Conservation (phyloP, 2,329 filamentous ascomycete genomes). For the Epichloe coenophiala region DNA sequence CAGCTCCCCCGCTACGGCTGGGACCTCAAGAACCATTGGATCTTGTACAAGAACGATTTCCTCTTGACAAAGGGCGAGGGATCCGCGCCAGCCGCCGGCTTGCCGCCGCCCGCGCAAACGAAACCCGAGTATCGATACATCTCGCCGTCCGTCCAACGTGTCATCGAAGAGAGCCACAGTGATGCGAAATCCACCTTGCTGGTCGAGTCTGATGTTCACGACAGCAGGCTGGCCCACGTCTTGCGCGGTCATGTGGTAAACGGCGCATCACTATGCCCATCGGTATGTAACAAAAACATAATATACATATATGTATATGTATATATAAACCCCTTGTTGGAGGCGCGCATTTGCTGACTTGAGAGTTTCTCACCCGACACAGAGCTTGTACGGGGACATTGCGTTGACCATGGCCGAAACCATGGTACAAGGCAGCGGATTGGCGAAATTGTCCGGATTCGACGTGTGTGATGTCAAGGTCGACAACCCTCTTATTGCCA, state of each 20-base stretch:
- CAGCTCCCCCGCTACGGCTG: conserved; percentile 55
- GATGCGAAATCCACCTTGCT: conserved; percentile 40
- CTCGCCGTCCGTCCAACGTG: neutral
- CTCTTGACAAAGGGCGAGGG: conserved; percentile 44
- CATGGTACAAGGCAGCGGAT: too few species aligned
- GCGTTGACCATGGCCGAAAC: too few species aligned
- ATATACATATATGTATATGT: too few species aligned
- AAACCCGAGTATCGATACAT: too few species aligned
- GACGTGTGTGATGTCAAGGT: conserved; percentile 43
- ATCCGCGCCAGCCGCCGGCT: neutral
- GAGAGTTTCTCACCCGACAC: too few species aligned
- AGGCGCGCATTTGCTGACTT: too few species aligned
- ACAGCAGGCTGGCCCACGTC: neutral
- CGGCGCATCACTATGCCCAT: neutral
- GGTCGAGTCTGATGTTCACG: conserved; percentile 27
- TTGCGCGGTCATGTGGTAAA: conserved; percentile 3
- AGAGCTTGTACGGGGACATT: too few species aligned
- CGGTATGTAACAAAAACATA: too few species aligned
- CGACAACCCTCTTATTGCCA: conserved; percentile 30
- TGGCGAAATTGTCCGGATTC: too few species aligned
- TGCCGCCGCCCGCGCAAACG: too few species aligned
- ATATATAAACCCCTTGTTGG: too few species aligned
- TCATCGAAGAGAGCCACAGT: conserved; percentile 37
- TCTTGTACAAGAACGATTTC: conserved; percentile 40
- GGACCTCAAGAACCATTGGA: conserved; percentile 58